phyloP scores from a whole-genome alignment of 1,139 yeast genomes.

The Tardiomyces blankii region DNA sequence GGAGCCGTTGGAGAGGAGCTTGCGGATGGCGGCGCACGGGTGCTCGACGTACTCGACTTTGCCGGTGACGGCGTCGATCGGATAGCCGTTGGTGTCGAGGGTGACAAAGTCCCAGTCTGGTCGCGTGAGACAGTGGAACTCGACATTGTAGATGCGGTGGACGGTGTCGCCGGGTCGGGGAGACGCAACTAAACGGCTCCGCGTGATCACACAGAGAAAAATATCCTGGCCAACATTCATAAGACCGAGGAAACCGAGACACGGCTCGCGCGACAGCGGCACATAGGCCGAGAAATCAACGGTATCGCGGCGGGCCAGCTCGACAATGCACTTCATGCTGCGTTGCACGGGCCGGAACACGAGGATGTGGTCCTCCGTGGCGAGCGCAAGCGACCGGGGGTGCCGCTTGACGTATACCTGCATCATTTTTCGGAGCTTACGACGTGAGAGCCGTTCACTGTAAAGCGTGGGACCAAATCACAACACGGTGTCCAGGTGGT shows the following conservation, averaged over 20 bases:
- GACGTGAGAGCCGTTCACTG: background rate
- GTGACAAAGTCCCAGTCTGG: slow-evolving; percentile 73
- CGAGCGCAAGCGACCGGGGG: slow-evolving; percentile 28
- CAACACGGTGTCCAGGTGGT: background rate
- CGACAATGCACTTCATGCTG: slow-evolving; percentile 26
- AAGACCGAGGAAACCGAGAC: slow-evolving; percentile 78
- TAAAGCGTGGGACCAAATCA: background rate
- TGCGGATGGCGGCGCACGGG: slow-evolving; percentile 74
- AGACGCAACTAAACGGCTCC: slow-evolving; percentile 64
- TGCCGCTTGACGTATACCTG: slow-evolving; percentile 22
- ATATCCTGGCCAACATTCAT: slow-evolving; percentile 56
- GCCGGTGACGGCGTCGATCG: slow-evolving; percentile 23
- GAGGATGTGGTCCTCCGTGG: slow-evolving; percentile 13
- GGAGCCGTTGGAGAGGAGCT: slow-evolving; percentile 74
- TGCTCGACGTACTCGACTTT: slow-evolving; percentile 37
- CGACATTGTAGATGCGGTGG: slow-evolving; percentile 71
- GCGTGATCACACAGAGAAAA: slow-evolving; percentile 72
- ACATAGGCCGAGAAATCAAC: slow-evolving; percentile 21
- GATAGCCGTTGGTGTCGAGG: slow-evolving; percentile 54
- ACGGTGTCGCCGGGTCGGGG: slow-evolving; percentile 76
- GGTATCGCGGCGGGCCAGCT: slow-evolving; percentile 24
- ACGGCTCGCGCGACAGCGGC: slow-evolving; percentile 42
- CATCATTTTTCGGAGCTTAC: slow-evolving; percentile 11
- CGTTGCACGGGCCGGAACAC: slow-evolving; percentile 16
- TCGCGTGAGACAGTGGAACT: slow-evolving; percentile 65